Base-by-base conservation (phyloP, 1,284 basidiomycete genomes). In the Trametes hirsuta region DNA sequence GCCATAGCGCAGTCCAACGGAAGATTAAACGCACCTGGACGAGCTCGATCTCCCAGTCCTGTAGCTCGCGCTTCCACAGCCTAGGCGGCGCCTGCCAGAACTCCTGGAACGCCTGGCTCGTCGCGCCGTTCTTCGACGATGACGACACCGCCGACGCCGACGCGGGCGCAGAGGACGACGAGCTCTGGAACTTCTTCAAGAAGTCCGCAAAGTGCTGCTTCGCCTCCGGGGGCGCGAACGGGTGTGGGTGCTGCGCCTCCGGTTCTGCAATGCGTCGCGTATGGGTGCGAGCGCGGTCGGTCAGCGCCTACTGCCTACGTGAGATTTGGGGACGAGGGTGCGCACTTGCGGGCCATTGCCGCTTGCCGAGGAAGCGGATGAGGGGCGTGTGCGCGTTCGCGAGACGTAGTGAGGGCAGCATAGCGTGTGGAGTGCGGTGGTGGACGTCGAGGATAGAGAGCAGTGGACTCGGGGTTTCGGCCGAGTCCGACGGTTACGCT, bases 51-150 rank as follows among this genome's bases (percentile, higher is more conserved):
- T 95, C 94, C 37, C 73, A 75, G 45, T 93, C 85, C 36, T 83
- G 79, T 41, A 94, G 63, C 40, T 81, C 73, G 42, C 79, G 83
- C 59, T 78, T 82, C 90, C 90, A 92, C 61, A 88, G 79, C 62
- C 84, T 81, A 46, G 79, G 70, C 0, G 94, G 94, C 11, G 90
- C 91, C 66, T 95, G 84, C 90, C 91, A 93, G 75, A 90, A 93
- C 68, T 94, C 81, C 40, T 77, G 75, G 76, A 81, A 87, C 62
- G 83, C 76, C 18, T 18, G 18, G 18, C 18, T 18, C 18, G 18
- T 18, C 36, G 51, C 64, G 62, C 59, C 72, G 66, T 55, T 67
- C 54, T 61, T 70, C 61, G 63, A 66, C 66, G 73, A 63, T 6
- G 71, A 70, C 15, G 64, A 47, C 61, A 61, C 62, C 66, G 72